Evolutionary conservation across 805 yeast genomes (phyloP), one percentile per base, ranked within the genome.

Genomic region (Saccharomycopsis sp.): DNA sequence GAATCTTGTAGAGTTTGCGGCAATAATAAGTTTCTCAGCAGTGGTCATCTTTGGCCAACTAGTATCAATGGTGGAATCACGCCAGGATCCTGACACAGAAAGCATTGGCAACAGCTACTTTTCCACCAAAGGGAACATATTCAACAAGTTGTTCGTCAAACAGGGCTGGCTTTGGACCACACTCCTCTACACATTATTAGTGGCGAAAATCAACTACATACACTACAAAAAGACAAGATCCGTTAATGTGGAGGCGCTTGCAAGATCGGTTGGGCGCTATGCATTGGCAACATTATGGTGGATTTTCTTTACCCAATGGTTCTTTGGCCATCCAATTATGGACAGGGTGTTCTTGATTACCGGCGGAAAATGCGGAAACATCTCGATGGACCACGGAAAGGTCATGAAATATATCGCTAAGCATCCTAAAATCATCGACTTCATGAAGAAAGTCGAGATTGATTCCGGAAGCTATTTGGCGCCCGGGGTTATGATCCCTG

Each of bases 161-260:
- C 78, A 78, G 24, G 98, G 97, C 1, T 94, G 98, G 98, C 77
- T 82, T 15, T 94, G 97, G 98, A 91, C 96, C 0, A 70, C 83
- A 0, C 3, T 79, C 2, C 76, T 77, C 77, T 72, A 23, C 24
- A 8, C 65, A 78, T 38, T 23, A 42, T 55, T 24, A 47, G 47
- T 42, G 2, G 20, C 70, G 2, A 68, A 61, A 15, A 60, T 73
- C 19, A 47, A 25, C 42, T 15, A 44, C 17, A 29, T 22, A 14
- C 62, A 64, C 1, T 53, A 64, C 8, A 75, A 73, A 59, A 74
- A 70, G 58, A 64, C 56, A 1, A 42, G 23, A 62, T 65, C 59
- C 60, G 57, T 24, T 53, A 23, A 56, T 19, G 53, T 8, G 15
- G 47, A 24, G 20, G 15, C 5, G 15, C 22, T 58, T 24, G n/a